phyloP scores from a whole-genome alignment of 345 rosid species.

The Populus nigra region DNA sequence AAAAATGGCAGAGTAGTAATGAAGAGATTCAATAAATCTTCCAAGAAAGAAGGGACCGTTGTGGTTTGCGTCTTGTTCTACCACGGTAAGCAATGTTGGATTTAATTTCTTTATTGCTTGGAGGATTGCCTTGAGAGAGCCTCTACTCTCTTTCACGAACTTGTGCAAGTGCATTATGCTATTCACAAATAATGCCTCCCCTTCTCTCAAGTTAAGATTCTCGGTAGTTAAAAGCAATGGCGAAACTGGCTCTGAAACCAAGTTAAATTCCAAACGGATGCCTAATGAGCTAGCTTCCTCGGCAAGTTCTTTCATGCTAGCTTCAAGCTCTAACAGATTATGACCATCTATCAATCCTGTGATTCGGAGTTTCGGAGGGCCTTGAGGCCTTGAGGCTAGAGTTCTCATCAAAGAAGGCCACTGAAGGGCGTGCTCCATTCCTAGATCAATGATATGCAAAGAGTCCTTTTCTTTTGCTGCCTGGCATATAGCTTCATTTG shows the following conservation, averaged over 20 bases:
- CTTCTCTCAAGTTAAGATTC: slow-evolving; percentile 44
- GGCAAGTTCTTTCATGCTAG: slow-evolving; percentile 33
- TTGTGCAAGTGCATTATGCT: slow-evolving; percentile 58
- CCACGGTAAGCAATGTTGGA: slow-evolving; percentile 48
- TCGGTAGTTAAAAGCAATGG: slow-evolving; percentile 40
- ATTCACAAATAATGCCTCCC: slow-evolving; percentile 50
- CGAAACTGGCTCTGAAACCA: slow-evolving; percentile 33
- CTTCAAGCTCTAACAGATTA: slow-evolving; percentile 24
- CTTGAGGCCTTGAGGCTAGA: slow-evolving; percentile 51
- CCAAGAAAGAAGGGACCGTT: slow-evolving; percentile 71
- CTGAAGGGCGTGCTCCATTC: slow-evolving; percentile 54
- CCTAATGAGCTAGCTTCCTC: slow-evolving; percentile 43
- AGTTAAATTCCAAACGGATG: slow-evolving; percentile 33
- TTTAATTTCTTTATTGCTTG: slow-evolving; percentile 57
- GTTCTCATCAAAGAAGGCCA: slow-evolving; percentile 55
- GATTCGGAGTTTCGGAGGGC: slow-evolving; percentile 48
- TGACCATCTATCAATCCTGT: slow-evolving; percentile 36
- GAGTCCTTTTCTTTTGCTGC: slow-evolving; percentile 47
- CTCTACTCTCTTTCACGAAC: slow-evolving; percentile 61
- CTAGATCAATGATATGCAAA: slow-evolving; percentile 52
- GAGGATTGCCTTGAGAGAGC: slow-evolving; percentile 61
- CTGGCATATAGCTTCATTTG: slow-evolving; percentile 56
- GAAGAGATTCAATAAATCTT: slow-evolving; percentile 66
- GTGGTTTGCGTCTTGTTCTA: slow-evolving; percentile 71
- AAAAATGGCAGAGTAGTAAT: slow-evolving; percentile 61